These are phyloP conservation scores for Lachnellula arida DNA, from an alignment of 2,329 filamentous ascomycete species.

Conservation along the genomic window DNA sequence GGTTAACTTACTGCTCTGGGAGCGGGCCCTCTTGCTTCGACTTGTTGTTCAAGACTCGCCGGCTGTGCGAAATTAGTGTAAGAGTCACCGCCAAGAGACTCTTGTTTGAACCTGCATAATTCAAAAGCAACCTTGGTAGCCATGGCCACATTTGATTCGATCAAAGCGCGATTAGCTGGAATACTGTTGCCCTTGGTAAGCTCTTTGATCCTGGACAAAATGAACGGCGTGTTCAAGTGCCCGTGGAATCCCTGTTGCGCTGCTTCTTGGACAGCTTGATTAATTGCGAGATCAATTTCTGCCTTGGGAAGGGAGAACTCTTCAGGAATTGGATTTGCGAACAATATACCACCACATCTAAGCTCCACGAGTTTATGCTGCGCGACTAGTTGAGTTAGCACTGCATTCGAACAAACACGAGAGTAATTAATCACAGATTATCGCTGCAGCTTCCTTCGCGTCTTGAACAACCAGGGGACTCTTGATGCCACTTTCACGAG, in stretches of 20 bases:
- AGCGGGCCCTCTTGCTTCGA: not conserved
- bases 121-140: slow-evolving; percentile 62
- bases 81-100: not conserved
- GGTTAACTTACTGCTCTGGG: no score
- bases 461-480: slow-evolving; percentile 72
- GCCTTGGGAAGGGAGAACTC: slow-evolving; percentile 54
- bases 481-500: slow-evolving; percentile 74
- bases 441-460: slow-evolving; percentile 81
- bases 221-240: slow-evolving; percentile 65
- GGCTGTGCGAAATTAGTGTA: not conserved
- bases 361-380: slow-evolving; percentile 68
- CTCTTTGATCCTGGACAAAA: slow-evolving; percentile 63
- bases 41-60: not conserved
- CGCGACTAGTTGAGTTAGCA: slow-evolving; percentile 46
- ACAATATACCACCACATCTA: slow-evolving; percentile 70
- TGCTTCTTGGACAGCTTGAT: slow-evolving; percentile 50
- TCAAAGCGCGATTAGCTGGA: slow-evolving; percentile 57
- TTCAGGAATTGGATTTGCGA: slow-evolving; percentile 74
- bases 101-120: slow-evolving; percentile 11
- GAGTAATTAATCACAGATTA: slow-evolving; percentile 56
- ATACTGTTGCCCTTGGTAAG: slow-evolving; percentile 60
- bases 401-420: not conserved
- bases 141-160: slow-evolving; percentile 61
- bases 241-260: slow-evolving; percentile 51
- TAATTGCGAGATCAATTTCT: slow-evolving; percentile 53